phyloP scores from a whole-genome alignment of 2,329 filamentous ascomycete species.

The Thelonectria blattea region DNA sequence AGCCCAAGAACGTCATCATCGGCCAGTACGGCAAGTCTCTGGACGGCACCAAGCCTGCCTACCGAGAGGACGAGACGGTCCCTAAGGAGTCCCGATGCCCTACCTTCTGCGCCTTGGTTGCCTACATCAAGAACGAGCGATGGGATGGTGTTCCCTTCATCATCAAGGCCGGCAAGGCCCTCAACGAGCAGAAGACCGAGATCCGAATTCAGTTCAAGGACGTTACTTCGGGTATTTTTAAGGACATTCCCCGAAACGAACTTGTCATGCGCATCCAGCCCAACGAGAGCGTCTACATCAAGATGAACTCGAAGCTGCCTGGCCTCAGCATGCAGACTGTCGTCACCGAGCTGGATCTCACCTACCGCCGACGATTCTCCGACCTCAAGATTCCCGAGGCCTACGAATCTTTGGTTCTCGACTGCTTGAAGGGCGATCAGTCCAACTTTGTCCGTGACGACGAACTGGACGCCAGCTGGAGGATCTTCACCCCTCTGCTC shows the following conservation, averaged over 20 bases:
- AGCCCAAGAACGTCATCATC: conserved; percentile 99
- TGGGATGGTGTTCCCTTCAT: conserved; percentile 99
- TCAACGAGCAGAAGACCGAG: conserved; percentile 99
- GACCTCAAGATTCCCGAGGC: conserved; percentile 99
- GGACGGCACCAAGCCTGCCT: conserved; percentile 93
- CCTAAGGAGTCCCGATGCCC: conserved; percentile 97
- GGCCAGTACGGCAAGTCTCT: conserved; percentile 97
- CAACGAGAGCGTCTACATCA: conserved; percentile 99
- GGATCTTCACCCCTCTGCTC: conserved; percentile 95
- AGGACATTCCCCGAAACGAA: conserved; percentile 99
- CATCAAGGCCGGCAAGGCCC: conserved; percentile 96
- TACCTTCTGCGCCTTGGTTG: conserved; percentile 96
- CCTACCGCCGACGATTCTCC: conserved; percentile 97
- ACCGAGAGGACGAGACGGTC: conserved; percentile 98
- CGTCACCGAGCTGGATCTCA: conserved; percentile 96
- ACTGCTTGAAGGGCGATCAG: conserved; percentile 98
- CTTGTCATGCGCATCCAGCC: conserved; percentile 99
- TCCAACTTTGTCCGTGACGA: conserved; percentile 99
- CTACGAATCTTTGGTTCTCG: conserved; percentile 96
- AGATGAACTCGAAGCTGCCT: conserved; percentile 99
- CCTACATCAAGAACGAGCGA: conserved; percentile 99
- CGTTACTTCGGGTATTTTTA: conserved; percentile 98
- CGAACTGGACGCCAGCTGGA: conserved; percentile 97
- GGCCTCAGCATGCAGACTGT: conserved; percentile 99
- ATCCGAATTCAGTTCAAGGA: conserved; percentile 99